Conservation (phyloP, 1,284 basidiomycete genomes). For the Cronartium ribicola region DNA sequence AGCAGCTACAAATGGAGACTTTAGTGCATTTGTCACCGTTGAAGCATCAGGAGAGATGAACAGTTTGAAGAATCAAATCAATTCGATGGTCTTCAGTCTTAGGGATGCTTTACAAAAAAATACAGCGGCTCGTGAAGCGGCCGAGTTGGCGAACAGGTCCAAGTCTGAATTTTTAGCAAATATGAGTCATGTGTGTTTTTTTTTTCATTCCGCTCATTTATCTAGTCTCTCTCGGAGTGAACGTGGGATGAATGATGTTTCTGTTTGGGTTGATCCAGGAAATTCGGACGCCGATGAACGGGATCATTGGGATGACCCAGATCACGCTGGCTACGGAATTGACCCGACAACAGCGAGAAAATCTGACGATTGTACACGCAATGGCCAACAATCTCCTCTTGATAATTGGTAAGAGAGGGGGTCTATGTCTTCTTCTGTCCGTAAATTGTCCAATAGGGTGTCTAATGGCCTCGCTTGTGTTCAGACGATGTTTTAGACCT, state of each 20-base stretch:
- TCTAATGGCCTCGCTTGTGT: background rate
- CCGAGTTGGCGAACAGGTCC: slow-evolving; percentile 82
- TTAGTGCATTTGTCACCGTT: slow-evolving; percentile 97
- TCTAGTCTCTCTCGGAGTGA: no score
- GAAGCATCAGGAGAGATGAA: slow-evolving; percentile 99
- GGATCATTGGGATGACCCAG: slow-evolving; percentile 99
- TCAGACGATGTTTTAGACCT: slow-evolving; percentile 91
- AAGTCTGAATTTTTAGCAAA: slow-evolving; percentile 77
- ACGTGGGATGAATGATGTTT: background rate
- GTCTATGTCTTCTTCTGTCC: background rate
- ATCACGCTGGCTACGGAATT: slow-evolving; percentile 89
- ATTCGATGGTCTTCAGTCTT: slow-evolving; percentile 98
- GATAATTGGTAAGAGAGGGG: slow-evolving; percentile 63
- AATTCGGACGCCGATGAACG: slow-evolving; percentile 89
- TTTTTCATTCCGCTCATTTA: background rate
- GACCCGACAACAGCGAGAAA: slow-evolving; percentile 84
- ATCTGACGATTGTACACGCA: slow-evolving; percentile 89
- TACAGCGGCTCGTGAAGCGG: slow-evolving; percentile 92
- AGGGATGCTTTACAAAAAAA: slow-evolving; percentile 98
- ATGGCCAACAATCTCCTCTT: slow-evolving; percentile 86
- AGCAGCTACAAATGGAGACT: slow-evolving; percentile 97
- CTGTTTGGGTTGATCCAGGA: slow-evolving; percentile 69
- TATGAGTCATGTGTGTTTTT: slow-evolving; percentile 48
- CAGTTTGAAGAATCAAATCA: slow-evolving; percentile 97
- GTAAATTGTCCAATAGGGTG: background rate